These are phyloP conservation scores for Fusarium udum DNA, from an alignment of 2,329 filamentous ascomycete genomes.

Conservation along the genomic window DNA sequence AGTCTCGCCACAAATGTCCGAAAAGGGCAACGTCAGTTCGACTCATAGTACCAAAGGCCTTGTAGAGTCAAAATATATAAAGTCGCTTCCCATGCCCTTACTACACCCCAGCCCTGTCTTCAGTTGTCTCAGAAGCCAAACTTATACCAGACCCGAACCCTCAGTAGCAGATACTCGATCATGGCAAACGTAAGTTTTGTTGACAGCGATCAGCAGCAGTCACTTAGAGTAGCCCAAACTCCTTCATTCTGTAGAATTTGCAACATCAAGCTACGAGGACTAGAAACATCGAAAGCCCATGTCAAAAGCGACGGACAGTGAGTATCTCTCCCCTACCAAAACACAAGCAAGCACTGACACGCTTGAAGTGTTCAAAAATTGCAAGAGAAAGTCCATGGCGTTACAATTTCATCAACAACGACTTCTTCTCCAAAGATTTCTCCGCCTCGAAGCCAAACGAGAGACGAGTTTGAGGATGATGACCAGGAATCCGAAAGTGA, in stretches of 20 bases:
- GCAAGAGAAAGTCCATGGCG: neutral
- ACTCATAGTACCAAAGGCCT: neutral
- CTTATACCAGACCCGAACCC: too few relatives aligned
- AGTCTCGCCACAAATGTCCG: neutral
- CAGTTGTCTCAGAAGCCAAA: too few relatives aligned
- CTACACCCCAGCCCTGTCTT: too few relatives aligned
- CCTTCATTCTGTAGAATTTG: neutral
- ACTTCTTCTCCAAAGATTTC: rapidly evolving
- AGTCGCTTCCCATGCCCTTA: too few relatives aligned
- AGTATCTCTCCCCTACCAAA: rapidly evolving
- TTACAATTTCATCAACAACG: neutral
- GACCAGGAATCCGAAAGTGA: neutral
- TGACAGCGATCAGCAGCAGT: neutral
- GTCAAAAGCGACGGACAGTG: neutral
- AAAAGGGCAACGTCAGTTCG: neutral
- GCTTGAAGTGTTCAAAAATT: neutral
- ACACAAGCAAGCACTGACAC: rapidly evolving
- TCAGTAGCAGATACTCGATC: too few relatives aligned
- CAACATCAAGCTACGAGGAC: neutral
- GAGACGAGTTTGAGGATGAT: rapidly evolving
- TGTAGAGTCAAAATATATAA: too few relatives aligned
- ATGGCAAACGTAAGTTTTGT: neutral
- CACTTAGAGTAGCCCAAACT: neutral
- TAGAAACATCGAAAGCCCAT: neutral
- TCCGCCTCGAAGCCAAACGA: neutral